Percentiles rank a stretch among this genome's conserved stretches.
Conservation (phyloP, 2,329 filamentous ascomycete species). For the Diaporthe helianthi region DNA sequence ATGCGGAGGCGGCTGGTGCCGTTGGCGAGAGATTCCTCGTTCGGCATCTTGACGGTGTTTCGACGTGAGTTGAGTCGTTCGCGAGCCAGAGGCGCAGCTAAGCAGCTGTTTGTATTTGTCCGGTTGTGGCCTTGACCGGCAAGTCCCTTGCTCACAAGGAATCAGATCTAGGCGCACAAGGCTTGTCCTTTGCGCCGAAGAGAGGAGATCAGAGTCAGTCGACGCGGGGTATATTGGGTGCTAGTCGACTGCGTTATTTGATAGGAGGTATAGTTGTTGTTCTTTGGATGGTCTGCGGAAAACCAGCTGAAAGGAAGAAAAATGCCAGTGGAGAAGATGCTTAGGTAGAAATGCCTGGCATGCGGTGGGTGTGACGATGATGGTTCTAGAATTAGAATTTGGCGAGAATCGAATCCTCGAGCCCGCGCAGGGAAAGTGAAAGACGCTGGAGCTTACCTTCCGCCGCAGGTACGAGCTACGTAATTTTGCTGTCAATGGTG, state of each 20-base stretch:
- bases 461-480: constrained; percentile 4
- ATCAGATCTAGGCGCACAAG: neutral
- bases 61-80: neutral
- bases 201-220: neutral
- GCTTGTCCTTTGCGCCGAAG: neutral
- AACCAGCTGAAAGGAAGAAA: neutral
- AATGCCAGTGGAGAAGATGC: neutral
- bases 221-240: constrained; percentile 8
- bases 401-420: constrained; percentile 1
- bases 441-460: constrained; percentile 22
- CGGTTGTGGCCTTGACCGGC: neutral
- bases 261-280: neutral
- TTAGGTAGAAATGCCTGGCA: neutral
- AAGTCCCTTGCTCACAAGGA: neutral
- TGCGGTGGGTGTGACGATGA: constrained; percentile 1
- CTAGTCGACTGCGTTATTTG: neutral
- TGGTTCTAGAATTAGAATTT: constrained; percentile 24
- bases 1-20: constrained; percentile 69
- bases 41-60: constrained; percentile 17
- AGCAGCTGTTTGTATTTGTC: neutral
- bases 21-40: constrained; percentile 16
- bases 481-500: constrained; percentile 18
- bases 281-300: neutral
- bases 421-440: neutral
- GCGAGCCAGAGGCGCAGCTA: neutral